Evolutionary conservation across 1,284 basidiomycete species (phyloP), one percentile per base, ranked within the genome.

Genomic region (Afroboletus lepidellus): DNA sequence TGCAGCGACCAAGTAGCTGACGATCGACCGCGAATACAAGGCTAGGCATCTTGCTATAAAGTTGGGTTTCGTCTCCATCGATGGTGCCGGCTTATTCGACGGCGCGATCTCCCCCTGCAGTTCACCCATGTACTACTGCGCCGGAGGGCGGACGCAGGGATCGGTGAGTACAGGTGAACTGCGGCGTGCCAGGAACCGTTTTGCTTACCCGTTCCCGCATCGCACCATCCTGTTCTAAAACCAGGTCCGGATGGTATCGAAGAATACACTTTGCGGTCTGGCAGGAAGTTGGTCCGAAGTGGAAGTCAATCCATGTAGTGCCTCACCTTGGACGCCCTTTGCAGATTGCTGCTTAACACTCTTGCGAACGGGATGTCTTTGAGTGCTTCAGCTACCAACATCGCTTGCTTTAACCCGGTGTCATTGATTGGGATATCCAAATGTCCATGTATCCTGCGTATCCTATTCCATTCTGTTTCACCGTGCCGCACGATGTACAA

Each of bases 401-500:
- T 61, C 15, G 85, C 84, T 66, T 90, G 87, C 49, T 70, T 67
- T 45, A 75, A 51, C 11, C 87, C 87, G 3, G 66, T 68, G 9
- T 73, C 76, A 59, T 90, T 88, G 59, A 90, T 71, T 29, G 66
- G 57, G 13, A 83, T 83, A 67, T 90, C 84, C 53, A 80, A 60
- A 5, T 90, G 87, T 39, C 88, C 87, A 72, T 90, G 87, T 44
- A 88, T 78, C 53, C 86, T 80, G 24, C 73, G 72, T 11, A 71
- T 66, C 48, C 73, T 69, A 65, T 90, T 90, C 62, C 78, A 81
- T 44, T 81, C 75, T 27, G 87, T 90, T 71, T 90, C 87, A 30
- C 87, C 88, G 60, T 90, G 88, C 41, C 87, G 80, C 41, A 90
- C 77, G 54, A 90, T 71, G 64, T 84, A 87, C 36, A 90, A 61